Percentiles rank a stretch among this genome's conserved stretches.
These are phyloP conservation scores for Globisporangium nunn DNA, from an alignment of 352 stramenopile species.

Conservation along the genomic window DNA sequence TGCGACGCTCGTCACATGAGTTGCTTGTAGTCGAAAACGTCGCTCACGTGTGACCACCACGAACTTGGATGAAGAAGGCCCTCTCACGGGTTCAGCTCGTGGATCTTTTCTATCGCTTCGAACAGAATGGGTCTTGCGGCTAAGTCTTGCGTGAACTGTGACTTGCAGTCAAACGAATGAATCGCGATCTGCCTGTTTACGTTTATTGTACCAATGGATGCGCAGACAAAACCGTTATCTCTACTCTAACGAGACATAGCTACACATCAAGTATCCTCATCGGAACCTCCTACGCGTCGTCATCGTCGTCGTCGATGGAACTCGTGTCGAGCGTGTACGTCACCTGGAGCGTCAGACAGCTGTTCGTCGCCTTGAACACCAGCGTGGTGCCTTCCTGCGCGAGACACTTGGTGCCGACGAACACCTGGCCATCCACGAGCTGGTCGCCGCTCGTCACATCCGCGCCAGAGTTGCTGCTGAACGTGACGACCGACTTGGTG, in stretches of 20 bases:
- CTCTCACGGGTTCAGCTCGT: too few relatives aligned
- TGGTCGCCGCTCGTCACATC: constrained; percentile 16
- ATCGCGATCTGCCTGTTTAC: neutral
- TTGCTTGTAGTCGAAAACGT: too few relatives aligned
- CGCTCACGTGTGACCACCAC: too few relatives aligned
- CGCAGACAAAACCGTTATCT: neutral
- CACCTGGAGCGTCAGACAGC: constrained; percentile 20
- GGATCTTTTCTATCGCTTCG: too few relatives aligned
- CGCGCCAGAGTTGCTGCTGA: constrained; percentile 15
- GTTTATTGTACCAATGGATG: neutral
- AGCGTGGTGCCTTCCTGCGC: constrained; percentile 14
- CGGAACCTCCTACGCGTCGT: neutral
- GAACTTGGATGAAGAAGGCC: too few relatives aligned
- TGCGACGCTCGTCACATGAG: too few relatives aligned
- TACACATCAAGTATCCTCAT: neutral
- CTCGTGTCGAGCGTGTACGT: constrained; percentile 22
- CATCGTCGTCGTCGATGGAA: constrained; percentile 11
- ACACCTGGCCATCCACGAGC: constrained; percentile 22
- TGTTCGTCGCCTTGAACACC: constrained; percentile 12
- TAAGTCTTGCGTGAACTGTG: too few relatives aligned
- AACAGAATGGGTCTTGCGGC: too few relatives aligned
- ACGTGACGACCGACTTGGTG: constrained; percentile 15
- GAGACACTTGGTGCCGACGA: constrained; percentile 17
- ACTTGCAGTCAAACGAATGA: too few relatives aligned
- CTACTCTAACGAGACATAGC: neutral